Evolutionary conservation across 352 stramenopile genomes (phyloP), one percentile per base, ranked within the genome.

Genomic region (Phytophthora cajani): DNA sequence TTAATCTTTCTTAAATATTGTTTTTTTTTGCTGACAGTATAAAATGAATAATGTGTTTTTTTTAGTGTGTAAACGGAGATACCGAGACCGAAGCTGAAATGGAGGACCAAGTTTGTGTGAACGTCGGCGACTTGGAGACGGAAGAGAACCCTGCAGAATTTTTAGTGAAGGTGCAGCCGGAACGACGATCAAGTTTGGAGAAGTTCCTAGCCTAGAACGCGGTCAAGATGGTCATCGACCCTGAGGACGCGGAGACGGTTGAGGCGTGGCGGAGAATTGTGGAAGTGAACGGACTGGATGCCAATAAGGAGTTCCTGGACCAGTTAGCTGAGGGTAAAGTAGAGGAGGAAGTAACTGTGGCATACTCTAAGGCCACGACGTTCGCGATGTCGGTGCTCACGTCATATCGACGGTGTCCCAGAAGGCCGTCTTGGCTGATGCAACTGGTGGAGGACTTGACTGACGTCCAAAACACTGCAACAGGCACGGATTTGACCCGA

Each of bases 361-460:
- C 50, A 25, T 36, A 12, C n/a, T 19, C 50, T 11, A 49, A 49
- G 21, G 42, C 42, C 14, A 49, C 42, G 25, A 56, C 40, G 19
- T 52, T 53, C 56, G 38, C 36, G 33, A 12, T 68, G 60, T 38
- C 62, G 33, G 17, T 64, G 16, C 54, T 58, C 21, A 69, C 42
- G 8, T 64, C 52, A 32, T 61, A 61, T 57, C 46, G 47, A 19
- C 52, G 44, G 52, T 52, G 32, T 63, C 44, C 11, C 40, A 69
- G 36, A 69, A 69, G 21, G 9, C 30, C 40, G 5, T 52, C 52
- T 17, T 69, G 52, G 46, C 19, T 64, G 6, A 69, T 69, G 32
- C 62, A 69, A 21, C 46, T 69, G 36, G 53, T 69, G 16, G 53
- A 64, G 17, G 56, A 69, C 44, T 23, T 69, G 2, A 69, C 27